Evolutionary conservation across 2,329 filamentous ascomycete species (phyloP).

Genomic region (Paecilomyces sp.): DNA sequence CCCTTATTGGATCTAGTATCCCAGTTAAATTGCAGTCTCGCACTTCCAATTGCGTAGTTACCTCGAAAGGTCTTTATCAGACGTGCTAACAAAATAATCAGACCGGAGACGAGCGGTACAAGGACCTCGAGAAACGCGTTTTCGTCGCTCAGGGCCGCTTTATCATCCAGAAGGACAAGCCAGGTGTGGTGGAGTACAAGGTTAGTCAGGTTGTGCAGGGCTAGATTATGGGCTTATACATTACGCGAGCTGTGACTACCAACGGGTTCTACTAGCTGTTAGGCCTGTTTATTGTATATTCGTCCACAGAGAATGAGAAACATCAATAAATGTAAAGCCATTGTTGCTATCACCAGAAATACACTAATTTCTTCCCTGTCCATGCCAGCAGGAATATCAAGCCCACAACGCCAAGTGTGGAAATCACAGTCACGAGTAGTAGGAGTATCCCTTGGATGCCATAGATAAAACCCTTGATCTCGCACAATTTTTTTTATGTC

Average conservation of each 20-base stretch:
- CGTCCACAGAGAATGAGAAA: not conserved
- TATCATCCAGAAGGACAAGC: constrained; percentile 27
- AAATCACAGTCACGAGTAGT: constrained; percentile 17
- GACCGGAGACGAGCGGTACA: constrained; percentile 36
- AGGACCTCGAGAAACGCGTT: constrained; percentile 32
- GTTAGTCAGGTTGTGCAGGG: constrained; percentile 30
- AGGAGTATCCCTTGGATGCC: too few species aligned
- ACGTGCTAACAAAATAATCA: constrained; percentile 8
- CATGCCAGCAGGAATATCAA: constrained; percentile 12
- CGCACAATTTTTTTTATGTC: constrained; percentile 18
- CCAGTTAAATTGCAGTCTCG: too few species aligned
- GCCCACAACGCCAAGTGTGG: constrained; percentile 18
- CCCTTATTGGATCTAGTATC: too few species aligned
- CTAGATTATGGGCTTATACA: constrained; percentile 3
- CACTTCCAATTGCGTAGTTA: too few species aligned
- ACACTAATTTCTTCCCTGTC: constrained; percentile 7
- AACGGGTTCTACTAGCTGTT: not conserved
- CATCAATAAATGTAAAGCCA: not conserved
- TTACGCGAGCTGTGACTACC: not conserved
- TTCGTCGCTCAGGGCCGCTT: constrained; percentile 37
- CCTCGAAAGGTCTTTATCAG: not conserved
- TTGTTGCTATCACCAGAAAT: constrained; percentile 2
- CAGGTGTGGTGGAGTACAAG: constrained; percentile 34
- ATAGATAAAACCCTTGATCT: constrained; percentile 15
- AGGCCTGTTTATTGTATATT: not conserved